phyloP scores from a whole-genome alignment of 768 basidiomycete species.

The Artomyces pyxidatus region DNA sequence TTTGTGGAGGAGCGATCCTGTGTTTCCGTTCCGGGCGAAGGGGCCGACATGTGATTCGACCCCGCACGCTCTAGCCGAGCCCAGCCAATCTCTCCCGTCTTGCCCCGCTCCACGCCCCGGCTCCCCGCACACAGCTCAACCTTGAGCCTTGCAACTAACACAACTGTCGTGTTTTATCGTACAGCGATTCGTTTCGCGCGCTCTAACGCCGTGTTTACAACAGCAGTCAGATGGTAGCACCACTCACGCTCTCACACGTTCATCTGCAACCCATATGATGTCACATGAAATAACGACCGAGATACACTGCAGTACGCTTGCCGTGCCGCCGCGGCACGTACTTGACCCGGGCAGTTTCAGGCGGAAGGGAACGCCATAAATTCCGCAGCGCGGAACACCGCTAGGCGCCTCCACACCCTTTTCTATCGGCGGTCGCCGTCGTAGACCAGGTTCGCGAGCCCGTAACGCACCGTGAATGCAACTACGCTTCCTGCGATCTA shows the following conservation, averaged over 20 bases:
- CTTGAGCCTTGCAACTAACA: neutral
- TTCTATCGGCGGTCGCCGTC: constrained; percentile 82
- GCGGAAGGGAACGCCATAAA: neutral
- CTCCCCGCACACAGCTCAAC: neutral
- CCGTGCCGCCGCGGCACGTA: neutral
- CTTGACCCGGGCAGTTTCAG: neutral
- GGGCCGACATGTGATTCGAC: neutral
- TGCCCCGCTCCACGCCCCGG: neutral
- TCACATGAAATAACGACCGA: neutral
- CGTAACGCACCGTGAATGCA: constrained; percentile 86
- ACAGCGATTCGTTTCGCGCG: neutral
- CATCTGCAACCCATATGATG: neutral
- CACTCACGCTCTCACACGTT: neutral
- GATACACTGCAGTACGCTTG: neutral
- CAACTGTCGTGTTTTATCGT: neutral
- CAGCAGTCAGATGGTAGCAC: neutral
- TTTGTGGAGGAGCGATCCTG: neutral
- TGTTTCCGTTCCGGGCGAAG: too few relatives aligned
- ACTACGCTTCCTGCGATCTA: constrained; percentile 68
- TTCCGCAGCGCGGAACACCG: neutral
- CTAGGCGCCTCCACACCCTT: neutral
- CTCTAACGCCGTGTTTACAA: neutral
- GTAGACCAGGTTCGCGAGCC: constrained; percentile 81
- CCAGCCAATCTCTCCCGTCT: neutral
- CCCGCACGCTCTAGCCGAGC: neutral